A percentile compares a stretch with the other conserved stretches of the same genome.
phyloP scores from a whole-genome alignment of 257 asterid species.

The Solanum paucissectum region DNA sequence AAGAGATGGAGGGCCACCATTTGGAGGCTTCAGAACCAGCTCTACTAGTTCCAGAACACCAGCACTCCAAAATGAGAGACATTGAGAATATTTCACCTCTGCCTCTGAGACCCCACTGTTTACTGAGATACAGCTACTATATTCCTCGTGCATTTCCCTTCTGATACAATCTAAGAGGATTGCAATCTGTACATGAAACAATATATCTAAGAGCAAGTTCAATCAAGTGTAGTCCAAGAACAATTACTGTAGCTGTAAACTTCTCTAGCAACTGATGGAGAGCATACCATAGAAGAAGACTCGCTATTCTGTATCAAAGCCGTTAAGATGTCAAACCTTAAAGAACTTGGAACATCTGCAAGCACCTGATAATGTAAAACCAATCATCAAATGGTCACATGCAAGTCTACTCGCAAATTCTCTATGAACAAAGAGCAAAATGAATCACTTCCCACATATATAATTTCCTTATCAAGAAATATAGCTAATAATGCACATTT shows the following conservation, averaged over 20 bases:
- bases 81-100: slow-evolving; percentile 8
- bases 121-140: slow-evolving; percentile 14
- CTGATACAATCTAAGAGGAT: slow-evolving; percentile 63
- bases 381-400: not conserved
- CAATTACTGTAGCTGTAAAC: not conserved
- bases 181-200: slow-evolving; percentile 40
- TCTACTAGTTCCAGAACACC: slow-evolving; percentile 62
- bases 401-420: not conserved
- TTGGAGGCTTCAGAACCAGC: slow-evolving; percentile 65
- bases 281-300: slow-evolving; percentile 78
- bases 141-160: slow-evolving; percentile 53
- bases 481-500: not conserved
- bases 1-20: slow-evolving; percentile 85
- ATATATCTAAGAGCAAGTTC: not conserved
- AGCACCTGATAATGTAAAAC: slow-evolving; percentile 43
- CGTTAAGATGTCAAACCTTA: slow-evolving; percentile 58
- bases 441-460: not conserved
- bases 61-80: slow-evolving; percentile 49
- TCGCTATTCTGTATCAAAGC: slow-evolving; percentile 58
- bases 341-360: slow-evolving; percentile 58
- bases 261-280: not conserved
- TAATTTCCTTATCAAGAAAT: not conserved
- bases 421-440: not conserved
- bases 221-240: not conserved
- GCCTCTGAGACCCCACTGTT: slow-evolving; percentile 8